Evolutionary conservation across 192 early-diverging fungal species (phyloP).

Genomic region (Diversispora epigaea): DNA sequence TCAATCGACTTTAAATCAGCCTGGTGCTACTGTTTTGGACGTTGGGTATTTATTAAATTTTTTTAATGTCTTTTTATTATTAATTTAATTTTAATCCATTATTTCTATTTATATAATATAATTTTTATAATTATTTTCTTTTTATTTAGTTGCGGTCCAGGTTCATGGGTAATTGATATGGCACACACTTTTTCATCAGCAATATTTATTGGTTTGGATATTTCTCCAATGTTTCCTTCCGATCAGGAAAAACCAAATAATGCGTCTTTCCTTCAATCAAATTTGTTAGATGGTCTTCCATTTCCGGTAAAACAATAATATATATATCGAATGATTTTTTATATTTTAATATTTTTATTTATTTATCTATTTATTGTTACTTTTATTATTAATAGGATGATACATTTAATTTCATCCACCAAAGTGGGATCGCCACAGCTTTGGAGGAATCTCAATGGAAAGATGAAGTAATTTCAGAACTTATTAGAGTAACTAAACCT

Average conservation of each 20-base stretch:
- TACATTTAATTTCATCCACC: slow-evolving; percentile 29
- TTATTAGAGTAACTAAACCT: slow-evolving; percentile 27
- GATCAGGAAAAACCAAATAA: slow-evolving; percentile 8
- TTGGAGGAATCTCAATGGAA: slow-evolving; percentile 6
- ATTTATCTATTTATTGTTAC: too few relatives aligned
- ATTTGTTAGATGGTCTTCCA: slow-evolving; percentile 28
- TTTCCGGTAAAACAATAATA: background rate
- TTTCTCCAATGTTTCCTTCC: slow-evolving; percentile 29
- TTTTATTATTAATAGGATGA: slow-evolving; percentile 2
- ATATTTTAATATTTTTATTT: too few relatives aligned
- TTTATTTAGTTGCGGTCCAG: slow-evolving; percentile 34
- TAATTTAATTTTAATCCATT: background rate
- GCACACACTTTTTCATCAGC: slow-evolving; percentile 36
- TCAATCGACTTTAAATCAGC: background rate
- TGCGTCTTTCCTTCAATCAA: slow-evolving; percentile 4
- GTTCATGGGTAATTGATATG: slow-evolving; percentile 43
- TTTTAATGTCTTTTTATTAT: too few relatives aligned
- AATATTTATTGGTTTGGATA: slow-evolving; percentile 40
- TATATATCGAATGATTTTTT: too few relatives aligned
- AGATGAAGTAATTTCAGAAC: slow-evolving; percentile 7
- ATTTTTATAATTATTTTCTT: background rate
- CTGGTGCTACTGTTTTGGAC: slow-evolving; percentile 6
- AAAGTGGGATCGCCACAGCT: background rate
- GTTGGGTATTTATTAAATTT: slow-evolving; percentile 8
- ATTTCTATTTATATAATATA: background rate